A percentile compares a stretch with the other conserved stretches of the same genome.
Conservation (phyloP, 352 stramenopile genomes). For the Phytophthora citricola region DNA sequence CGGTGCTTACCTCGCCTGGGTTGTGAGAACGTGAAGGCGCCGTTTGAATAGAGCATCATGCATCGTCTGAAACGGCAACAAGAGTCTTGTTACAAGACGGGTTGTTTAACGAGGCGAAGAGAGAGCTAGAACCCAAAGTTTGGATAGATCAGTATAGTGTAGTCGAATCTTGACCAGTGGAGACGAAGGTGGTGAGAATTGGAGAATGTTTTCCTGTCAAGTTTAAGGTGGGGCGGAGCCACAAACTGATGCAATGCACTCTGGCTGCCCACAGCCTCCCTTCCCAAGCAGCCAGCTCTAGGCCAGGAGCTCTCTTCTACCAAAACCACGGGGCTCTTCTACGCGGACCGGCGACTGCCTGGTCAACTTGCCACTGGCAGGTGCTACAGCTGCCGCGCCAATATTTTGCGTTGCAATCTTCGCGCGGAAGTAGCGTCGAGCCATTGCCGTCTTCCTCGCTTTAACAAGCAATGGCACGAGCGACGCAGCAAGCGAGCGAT, state of each 20-base stretch:
- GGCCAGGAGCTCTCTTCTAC: conserved; percentile 23
- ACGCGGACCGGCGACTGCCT: conserved; percentile 16
- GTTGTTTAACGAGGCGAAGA: conserved; percentile 14
- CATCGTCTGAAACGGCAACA: conserved; percentile 13
- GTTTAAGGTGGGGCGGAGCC: too few species aligned
- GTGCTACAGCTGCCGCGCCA: conserved; percentile 6
- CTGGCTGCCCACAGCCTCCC: conserved; percentile 1
- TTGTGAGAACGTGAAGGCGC: conserved; percentile 23
- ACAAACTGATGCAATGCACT: not conserved
- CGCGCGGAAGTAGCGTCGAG: too few species aligned
- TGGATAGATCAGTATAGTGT: too few species aligned
- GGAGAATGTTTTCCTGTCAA: not conserved
- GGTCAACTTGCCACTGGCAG: conserved; percentile 4
- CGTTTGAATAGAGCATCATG: conserved; percentile 9
- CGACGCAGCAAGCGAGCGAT: conserved; percentile 8
- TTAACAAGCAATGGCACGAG: conserved; percentile 14
- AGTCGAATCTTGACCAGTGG: too few species aligned
- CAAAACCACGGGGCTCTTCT: conserved; percentile 17
- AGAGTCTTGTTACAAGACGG: not conserved
- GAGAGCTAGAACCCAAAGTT: too few species aligned
- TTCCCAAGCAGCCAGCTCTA: not conserved
- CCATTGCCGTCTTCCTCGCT: not conserved
- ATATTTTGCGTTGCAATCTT: conserved; percentile 3
- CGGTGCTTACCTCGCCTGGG: conserved; percentile 5
- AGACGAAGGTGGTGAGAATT: too few species aligned